Base-by-base conservation (phyloP, 768 basidiomycete species). In the Phanerodontia chrysosporium region DNA sequence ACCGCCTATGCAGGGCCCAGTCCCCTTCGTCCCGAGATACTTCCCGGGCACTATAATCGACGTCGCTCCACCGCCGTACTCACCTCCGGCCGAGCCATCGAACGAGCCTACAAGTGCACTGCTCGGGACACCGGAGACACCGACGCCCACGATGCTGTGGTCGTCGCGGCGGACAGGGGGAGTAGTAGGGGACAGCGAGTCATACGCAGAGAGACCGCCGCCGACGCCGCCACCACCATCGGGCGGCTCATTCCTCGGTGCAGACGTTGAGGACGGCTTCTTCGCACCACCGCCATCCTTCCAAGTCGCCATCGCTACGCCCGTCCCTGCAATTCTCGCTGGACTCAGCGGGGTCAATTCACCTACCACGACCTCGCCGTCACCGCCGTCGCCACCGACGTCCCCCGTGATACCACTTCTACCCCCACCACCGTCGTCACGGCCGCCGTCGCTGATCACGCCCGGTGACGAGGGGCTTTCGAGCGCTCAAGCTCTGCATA, bases 1-100 rank as follows among this genome's bases (percentile, higher is more conserved):
- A 18, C 68, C 65, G 42, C 63, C 66, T 32, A 79, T 80, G 76
- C 65, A 67, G 22, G 82, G 80, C 12, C 79, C 80, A 27, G 71
- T 69, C 9, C 74, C 78, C 2, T 84, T 84, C 68, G 69, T 81
- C 21, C 81, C 83, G 69, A 78, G 81, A 65, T 83, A 77, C 69
- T 83, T 83, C 78, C 83, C 82, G 27, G 80, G 79, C 9, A 79
- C 80, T 0, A 65, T 74, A 29, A 70, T 78, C 18, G 71, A 72
- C 36, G 60, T 72, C 32, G 75, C 77, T 7, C 80, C 76, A 10
- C 76, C 78, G 24, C 69, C 75, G 28, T 74, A 77, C 62, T 60
- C 67, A 29, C 69, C 74, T n/a, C 69, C 69, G 18, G 63, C 67
- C 24, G 46, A 64, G 1, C 60, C 64, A 48, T 62, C 58, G 45